Evolutionary conservation across 768 basidiomycete species (phyloP).

Genomic region (Roridomyces roridus): DNA sequence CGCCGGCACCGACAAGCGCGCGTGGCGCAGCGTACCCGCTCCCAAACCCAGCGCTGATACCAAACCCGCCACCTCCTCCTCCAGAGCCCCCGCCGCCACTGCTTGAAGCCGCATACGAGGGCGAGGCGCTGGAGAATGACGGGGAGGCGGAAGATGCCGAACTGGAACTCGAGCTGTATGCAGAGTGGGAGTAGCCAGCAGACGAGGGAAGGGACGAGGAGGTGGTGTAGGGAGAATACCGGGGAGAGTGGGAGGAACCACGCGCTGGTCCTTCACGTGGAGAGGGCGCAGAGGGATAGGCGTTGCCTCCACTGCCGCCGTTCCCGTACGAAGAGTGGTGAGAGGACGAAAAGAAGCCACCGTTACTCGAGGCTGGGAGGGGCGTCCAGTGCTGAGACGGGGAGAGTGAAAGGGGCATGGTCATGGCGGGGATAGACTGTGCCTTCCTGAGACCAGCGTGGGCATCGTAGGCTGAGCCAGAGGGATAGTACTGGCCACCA

Average conservation of each 20-base stretch:
- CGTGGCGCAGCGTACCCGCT: too few relatives aligned
- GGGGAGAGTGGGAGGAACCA: neutral
- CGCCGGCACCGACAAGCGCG: too few relatives aligned
- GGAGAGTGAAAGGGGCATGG: neutral
- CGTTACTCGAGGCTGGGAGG: neutral
- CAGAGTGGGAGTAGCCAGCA: neutral
- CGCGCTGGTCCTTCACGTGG: neutral
- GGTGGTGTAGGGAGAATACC: constrained; percentile 13
- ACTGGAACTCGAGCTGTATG: neutral
- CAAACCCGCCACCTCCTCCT: too few relatives aligned
- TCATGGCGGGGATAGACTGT: constrained; percentile 5
- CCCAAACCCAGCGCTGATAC: too few relatives aligned
- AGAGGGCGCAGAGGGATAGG: neutral
- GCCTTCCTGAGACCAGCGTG: constrained; percentile 4
- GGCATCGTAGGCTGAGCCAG: neutral
- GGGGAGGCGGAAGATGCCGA: neutral
- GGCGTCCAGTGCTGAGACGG: neutral
- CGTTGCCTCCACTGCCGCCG: too few relatives aligned
- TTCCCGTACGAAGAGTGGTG: neutral
- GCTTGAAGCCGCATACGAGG: neutral
- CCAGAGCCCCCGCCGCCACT: neutral
- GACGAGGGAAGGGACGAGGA: neutral
- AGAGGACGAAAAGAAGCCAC: neutral
- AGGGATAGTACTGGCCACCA: too few relatives aligned
- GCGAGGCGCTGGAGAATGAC: neutral